phyloP scores from a whole-genome alignment of 306 rosid genomes.

The Malus orientalis region DNA sequence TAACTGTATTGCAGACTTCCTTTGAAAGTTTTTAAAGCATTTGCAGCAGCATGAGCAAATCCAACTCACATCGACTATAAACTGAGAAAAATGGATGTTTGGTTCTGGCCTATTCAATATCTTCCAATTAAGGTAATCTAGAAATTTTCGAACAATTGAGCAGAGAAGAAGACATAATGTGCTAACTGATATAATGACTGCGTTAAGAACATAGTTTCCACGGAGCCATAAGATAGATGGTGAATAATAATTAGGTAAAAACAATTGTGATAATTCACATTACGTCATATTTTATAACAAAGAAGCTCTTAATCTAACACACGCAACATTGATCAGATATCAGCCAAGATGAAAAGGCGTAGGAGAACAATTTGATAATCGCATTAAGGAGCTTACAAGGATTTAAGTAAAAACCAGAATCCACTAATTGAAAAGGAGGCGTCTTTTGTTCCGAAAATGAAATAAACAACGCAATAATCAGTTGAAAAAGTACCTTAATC shows the following conservation, averaged over 20 bases:
- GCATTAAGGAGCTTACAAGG: background rate
- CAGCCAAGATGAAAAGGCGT: background rate
- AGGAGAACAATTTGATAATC: background rate
- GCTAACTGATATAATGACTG: background rate
- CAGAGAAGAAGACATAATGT: no score
- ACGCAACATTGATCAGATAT: background rate
- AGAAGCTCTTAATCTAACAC: background rate
- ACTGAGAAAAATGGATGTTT: background rate
- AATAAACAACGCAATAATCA: slow-evolving; percentile 8
- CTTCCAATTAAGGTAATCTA: no score
- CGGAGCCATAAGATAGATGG: background rate
- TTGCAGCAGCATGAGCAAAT: no score
- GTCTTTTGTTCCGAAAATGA: background rate
- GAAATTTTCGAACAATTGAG: no score
- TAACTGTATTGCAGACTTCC: background rate
- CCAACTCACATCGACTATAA: background rate
- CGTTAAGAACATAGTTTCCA: background rate
- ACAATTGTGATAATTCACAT: background rate
- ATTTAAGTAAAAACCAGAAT: background rate
- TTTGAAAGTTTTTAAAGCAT: no score
- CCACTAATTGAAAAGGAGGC: background rate
- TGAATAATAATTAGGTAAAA: background rate
- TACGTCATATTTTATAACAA: no score
- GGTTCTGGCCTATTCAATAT: background rate
- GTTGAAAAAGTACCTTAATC: slow-evolving; percentile 61